Percentiles rank a stretch among this genome's conserved stretches.
phyloP scores from a whole-genome alignment of 768 basidiomycete species.

The Tylopilus sp. region DNA sequence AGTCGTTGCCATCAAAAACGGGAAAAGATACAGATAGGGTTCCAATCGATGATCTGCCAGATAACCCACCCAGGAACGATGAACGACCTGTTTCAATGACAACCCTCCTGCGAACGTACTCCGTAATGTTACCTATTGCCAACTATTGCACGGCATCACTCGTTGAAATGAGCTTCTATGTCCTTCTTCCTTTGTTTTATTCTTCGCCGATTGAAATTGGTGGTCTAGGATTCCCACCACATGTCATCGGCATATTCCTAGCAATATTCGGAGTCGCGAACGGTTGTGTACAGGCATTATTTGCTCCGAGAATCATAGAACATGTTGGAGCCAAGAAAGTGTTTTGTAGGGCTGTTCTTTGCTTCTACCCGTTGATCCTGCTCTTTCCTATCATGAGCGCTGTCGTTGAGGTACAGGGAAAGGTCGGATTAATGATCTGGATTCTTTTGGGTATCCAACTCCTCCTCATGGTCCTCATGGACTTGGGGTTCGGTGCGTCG shows the following conservation, averaged over 20 bases:
- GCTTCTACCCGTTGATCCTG: conserved; percentile 38
- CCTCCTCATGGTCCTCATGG: conserved; percentile 32
- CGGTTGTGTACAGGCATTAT: conserved; percentile 40
- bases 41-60: not conserved
- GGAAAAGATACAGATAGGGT: not conserved
- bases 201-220: conserved; percentile 42
- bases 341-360: conserved; percentile 38
- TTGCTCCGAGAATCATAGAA: conserved; percentile 39
- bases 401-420: conserved; percentile 31
- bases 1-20: conserved; percentile 27
- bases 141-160: conserved; percentile 44
- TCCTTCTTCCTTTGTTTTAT: conserved; percentile 45
- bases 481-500: conserved; percentile 37
- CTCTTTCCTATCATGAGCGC: conserved; percentile 46
- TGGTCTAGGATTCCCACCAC: conserved; percentile 41
- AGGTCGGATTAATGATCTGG: conserved; percentile 37
- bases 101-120: conserved; percentile 21
- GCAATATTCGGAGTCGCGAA: conserved; percentile 35
- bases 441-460: conserved; percentile 31
- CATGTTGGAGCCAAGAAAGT: conserved; percentile 40
- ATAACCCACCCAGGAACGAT: not conserved
- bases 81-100: conserved; percentile 31
- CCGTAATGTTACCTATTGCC: conserved; percentile 40
- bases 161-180: conserved; percentile 38
- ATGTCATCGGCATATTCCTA: conserved; percentile 39